Evolutionary conservation across 768 basidiomycete species (phyloP).

Genomic region (Leccinum boreale): DNA sequence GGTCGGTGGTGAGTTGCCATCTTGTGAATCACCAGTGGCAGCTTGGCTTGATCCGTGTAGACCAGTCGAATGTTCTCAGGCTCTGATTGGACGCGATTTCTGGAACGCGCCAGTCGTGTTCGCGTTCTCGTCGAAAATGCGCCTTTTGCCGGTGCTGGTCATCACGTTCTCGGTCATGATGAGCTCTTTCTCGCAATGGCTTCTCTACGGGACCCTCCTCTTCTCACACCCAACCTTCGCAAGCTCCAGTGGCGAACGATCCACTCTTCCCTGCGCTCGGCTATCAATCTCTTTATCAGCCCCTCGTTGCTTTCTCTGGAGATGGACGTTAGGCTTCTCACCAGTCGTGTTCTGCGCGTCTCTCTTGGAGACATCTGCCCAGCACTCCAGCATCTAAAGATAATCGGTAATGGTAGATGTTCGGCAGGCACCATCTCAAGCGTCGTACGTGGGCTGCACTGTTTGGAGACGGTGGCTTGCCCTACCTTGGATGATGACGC

Average conservation of each 20-base stretch:
- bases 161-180: not conserved
- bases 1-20: slow-evolving; percentile 20
- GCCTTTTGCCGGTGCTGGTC: not conserved
- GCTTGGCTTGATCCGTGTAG: slow-evolving; percentile 1
- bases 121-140: slow-evolving; percentile 11
- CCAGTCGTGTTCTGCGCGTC: slow-evolving; percentile 2
- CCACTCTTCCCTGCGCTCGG: not conserved
- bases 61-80: slow-evolving; percentile 19
- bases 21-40: not conserved
- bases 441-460: slow-evolving; percentile 11
- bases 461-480: slow-evolving; percentile 15
- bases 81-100: slow-evolving; percentile 16
- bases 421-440: slow-evolving; percentile 11
- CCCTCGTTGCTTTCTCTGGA: slow-evolving; percentile 21
- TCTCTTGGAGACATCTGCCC: slow-evolving; percentile 17
- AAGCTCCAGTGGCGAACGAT: slow-evolving; percentile 16
- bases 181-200: slow-evolving; percentile 17
- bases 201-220: slow-evolving; percentile 10
- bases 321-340: slow-evolving; percentile 20
- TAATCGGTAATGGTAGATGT: slow-evolving; percentile 20
- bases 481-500: slow-evolving; percentile 22
- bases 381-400: slow-evolving; percentile 17
- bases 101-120: slow-evolving; percentile 15
- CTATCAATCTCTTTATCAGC: slow-evolving; percentile 22
- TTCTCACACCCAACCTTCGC: slow-evolving; percentile 25